Conservation (phyloP, 2,329 filamentous ascomycete species). For the Exserohilum rostratum region DNA sequence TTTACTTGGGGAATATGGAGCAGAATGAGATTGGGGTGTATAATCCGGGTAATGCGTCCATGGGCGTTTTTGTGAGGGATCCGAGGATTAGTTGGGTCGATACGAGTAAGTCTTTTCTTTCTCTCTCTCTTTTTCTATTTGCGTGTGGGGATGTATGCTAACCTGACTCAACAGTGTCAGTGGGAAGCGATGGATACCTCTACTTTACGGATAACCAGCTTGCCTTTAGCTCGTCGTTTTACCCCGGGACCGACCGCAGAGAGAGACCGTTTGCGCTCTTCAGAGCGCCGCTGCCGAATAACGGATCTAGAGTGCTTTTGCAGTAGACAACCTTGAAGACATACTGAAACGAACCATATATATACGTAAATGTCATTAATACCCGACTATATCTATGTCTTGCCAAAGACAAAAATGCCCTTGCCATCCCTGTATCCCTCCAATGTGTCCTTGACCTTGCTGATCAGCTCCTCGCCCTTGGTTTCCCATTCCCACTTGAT, state of each 20-base stretch:
- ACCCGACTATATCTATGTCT: constrained; percentile 33
- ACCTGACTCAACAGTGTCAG: constrained; percentile 36
- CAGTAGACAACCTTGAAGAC: constrained; percentile 7
- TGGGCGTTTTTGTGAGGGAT: constrained; percentile 54
- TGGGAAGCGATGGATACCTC: constrained; percentile 55
- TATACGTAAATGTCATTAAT: too few relatives aligned
- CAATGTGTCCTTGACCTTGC: constrained; percentile 81
- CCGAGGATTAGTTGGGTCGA: constrained; percentile 59
- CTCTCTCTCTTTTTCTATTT: background rate
- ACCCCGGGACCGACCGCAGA: constrained; percentile 52
- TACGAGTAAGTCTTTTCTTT: constrained; percentile 43
- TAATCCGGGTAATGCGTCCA: constrained; percentile 54
- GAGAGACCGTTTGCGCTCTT: constrained; percentile 53
- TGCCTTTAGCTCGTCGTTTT: constrained; percentile 43
- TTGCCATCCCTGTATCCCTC: constrained; percentile 87
- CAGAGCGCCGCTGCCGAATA: constrained; percentile 50
- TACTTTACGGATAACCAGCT: constrained; percentile 63
- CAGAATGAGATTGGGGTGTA: constrained; percentile 50
- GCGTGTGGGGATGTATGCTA: background rate
- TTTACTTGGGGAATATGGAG: constrained; percentile 60
- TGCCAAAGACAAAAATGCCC: constrained; percentile 82
- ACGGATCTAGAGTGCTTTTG: constrained; percentile 50
- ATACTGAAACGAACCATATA: too few relatives aligned
- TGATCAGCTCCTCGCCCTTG: constrained; percentile 68
- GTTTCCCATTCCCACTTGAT: constrained; percentile 85